phyloP scores from a whole-genome alignment of 2,329 filamentous ascomycete species.

The Colletotrichum horii region DNA sequence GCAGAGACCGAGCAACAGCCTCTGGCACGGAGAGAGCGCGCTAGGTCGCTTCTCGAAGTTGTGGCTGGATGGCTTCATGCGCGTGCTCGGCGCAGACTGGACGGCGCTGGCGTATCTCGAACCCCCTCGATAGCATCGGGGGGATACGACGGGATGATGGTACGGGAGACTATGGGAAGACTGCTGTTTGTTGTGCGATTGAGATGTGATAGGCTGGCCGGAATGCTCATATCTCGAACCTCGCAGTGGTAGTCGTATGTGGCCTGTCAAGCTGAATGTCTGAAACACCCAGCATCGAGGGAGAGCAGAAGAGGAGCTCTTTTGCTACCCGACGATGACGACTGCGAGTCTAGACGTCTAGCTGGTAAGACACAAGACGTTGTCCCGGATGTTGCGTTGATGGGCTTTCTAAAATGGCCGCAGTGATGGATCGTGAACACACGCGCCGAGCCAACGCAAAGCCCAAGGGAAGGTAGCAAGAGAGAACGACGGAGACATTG shows the following conservation, averaged over 20 bases:
- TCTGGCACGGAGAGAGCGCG: background rate
- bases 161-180: background rate
- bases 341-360: background rate
- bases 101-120: background rate
- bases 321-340: background rate
- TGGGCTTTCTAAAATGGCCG: background rate
- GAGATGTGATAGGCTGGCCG: background rate
- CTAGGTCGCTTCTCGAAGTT: constrained; percentile 11
- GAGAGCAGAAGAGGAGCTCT: background rate
- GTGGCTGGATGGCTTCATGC: background rate
- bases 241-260: background rate
- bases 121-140: background rate
- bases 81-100: background rate
- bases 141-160: background rate
- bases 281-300: background rate
- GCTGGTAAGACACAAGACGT: background rate
- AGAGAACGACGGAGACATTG: background rate
- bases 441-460: background rate
- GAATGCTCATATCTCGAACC: background rate
- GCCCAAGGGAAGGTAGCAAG: background rate
- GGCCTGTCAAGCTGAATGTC: background rate
- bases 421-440: background rate
- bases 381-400: background rate
- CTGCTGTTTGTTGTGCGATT: background rate
- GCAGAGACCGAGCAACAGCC: background rate